Base-by-base conservation (phyloP, 352 stramenopile species). In the Pilasporangium apinafurcum region DNA sequence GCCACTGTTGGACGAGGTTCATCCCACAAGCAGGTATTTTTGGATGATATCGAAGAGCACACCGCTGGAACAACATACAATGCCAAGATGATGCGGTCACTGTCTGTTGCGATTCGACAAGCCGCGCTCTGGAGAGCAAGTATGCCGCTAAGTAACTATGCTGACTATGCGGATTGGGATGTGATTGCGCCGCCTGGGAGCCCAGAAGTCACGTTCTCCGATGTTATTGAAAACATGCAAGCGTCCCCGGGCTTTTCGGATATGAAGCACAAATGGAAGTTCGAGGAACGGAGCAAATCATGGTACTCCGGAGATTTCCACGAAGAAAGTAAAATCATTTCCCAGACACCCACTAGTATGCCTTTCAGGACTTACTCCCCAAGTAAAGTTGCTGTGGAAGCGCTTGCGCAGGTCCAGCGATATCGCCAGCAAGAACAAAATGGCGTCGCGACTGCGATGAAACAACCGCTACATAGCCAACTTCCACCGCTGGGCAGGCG, bases 101-200 rank as follows among this genome's bases (percentile, higher is more conserved):
- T 93, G 35, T 93, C 81, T 4, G 55, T 73, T 5, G 78, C 81
- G 24, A 84, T 91, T 36, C 76, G 81, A 22, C 78, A 87, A 48
- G 75, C 80, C 2, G 78, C 81, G 5, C 56, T 90, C 29, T 93
- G 81, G 81, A 72, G 74, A 4, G 78, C 76, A 27, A 88, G 81
- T 32, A 68, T 84, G 36, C 81, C 78, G 17, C 54, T 88, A 26
- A 83, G 63, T 18, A 71, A 67, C 34, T 86, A 80, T 40, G 76
- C 68, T 18, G 70, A 67, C 34, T 86, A 80, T 40, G 76, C 68
- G 27, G 71, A 81, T 33, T 89, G 74, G 74, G 72, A 82, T 17
- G 66, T 62, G 12, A 65, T 84, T n/a, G 50, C 71, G 8, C 65
- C 76, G 27, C 66, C 69, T 5, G 59, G 62, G 2, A 81, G 64